Conservation (phyloP, 306 rosid species). For the Acacia melanoxylon region DNA sequence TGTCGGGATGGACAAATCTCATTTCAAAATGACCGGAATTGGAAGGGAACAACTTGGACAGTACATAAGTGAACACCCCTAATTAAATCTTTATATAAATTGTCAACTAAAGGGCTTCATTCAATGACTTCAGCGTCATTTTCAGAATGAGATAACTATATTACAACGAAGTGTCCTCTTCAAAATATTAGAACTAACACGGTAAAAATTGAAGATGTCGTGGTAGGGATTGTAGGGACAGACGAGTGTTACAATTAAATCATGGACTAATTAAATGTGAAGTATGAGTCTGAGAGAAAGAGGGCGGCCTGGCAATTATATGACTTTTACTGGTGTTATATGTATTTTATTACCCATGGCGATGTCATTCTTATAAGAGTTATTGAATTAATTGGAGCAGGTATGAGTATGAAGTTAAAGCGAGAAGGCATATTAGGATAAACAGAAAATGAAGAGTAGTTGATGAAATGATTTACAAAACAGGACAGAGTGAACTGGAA, state of each 20-base stretch:
- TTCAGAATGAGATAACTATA: too few relatives aligned
- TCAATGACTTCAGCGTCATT: too few relatives aligned
- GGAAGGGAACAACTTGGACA: fast-evolving
- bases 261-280: not conserved
- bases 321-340: too few relatives aligned
- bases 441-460: not conserved
- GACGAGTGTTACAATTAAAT: not conserved
- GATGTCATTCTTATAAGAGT: not conserved
- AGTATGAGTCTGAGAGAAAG: not conserved
- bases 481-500: constrained; percentile 16
- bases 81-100: too few relatives aligned
- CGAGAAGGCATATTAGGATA: not conserved
- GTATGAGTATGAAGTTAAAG: not conserved
- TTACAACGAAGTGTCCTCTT: too few relatives aligned
- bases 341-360: too few relatives aligned
- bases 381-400: not conserved
- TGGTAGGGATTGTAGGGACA: not conserved
- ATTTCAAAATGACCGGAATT: fast-evolving
- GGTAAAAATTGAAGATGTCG: not conserved
- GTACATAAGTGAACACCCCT: too few relatives aligned
- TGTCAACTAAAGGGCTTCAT: too few relatives aligned
- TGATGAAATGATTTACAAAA: not conserved
- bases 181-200: not conserved
- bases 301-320: not conserved
- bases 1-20: too few relatives aligned